Evolutionary conservation across 257 asterid species (phyloP).

Genomic region (Solanum piurae): DNA sequence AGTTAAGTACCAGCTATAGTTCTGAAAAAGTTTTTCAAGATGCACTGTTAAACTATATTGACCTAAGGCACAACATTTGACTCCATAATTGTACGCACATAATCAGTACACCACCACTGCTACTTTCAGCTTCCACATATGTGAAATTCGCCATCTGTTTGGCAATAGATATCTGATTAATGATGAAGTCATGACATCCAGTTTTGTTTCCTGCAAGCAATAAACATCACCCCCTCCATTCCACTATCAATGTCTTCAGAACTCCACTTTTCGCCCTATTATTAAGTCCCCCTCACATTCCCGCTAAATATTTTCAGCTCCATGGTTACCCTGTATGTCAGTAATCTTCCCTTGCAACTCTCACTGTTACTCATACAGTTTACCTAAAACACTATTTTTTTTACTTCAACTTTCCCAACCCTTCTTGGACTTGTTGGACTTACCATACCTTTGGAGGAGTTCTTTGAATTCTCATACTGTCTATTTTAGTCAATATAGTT

Average conservation of each 20-base stretch:
- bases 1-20: background rate
- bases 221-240: background rate
- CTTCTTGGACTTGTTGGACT: background rate
- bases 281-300: background rate
- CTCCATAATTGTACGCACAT: background rate
- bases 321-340: background rate
- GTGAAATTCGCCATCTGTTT: background rate
- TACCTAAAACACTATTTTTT: background rate
- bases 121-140: background rate
- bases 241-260: background rate
- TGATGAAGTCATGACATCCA: background rate
- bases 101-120: background rate
- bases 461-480: background rate
- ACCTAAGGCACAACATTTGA: background rate
- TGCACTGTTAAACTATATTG: background rate
- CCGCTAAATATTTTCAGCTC: background rate
- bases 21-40: background rate
- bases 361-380: background rate
- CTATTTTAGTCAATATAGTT: background rate
- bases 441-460: background rate
- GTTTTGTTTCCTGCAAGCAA: background rate
- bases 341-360: background rate
- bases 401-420: background rate
- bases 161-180: background rate
- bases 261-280: background rate